These are phyloP conservation scores for Ceratocystis colombiana DNA, from an alignment of 2,329 filamentous ascomycete genomes.

Conservation along the genomic window DNA sequence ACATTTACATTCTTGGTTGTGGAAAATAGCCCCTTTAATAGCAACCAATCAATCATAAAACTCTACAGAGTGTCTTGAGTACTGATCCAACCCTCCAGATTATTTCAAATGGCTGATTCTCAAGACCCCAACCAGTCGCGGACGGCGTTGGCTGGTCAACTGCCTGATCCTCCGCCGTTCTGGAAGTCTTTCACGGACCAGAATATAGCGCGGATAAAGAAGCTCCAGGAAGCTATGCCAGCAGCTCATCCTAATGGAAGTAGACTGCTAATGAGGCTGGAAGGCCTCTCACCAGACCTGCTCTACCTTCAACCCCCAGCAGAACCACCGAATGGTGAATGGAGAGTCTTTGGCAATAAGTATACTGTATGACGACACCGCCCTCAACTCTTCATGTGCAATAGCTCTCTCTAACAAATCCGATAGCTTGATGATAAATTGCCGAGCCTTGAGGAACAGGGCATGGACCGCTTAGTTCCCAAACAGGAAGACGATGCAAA, in stretches of 20 bases:
- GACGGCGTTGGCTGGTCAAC: conserved; percentile 51
- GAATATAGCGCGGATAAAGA: conserved; percentile 51
- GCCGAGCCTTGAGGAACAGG: conserved; percentile 57
- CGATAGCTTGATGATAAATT: conserved; percentile 49
- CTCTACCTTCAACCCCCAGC: conserved; percentile 70
- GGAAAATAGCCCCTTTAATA: no score
- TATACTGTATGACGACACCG: conserved; percentile 41
- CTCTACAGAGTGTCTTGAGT: not conserved
- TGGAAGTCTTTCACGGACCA: conserved; percentile 77
- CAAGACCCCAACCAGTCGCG: conserved; percentile 37
- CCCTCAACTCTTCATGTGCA: not conserved
- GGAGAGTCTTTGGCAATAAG: conserved; percentile 61
- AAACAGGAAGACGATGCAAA: conserved; percentile 34
- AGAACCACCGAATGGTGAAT: conserved; percentile 59
- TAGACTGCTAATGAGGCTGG: conserved; percentile 25
- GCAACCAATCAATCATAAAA: no score
- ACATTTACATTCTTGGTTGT: no score
- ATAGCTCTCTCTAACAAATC: not conserved
- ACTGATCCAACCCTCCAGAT: not conserved
- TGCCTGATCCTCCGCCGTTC: conserved; percentile 80
- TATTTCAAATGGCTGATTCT: conserved; percentile 44
- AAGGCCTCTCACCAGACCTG: conserved; percentile 57
- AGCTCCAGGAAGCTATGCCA: conserved; percentile 34
- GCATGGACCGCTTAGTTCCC: conserved; percentile 54
- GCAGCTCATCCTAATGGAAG: not conserved